phyloP scores from a whole-genome alignment of 2,329 filamentous ascomycete species.

The Fusarium marasasianum region DNA sequence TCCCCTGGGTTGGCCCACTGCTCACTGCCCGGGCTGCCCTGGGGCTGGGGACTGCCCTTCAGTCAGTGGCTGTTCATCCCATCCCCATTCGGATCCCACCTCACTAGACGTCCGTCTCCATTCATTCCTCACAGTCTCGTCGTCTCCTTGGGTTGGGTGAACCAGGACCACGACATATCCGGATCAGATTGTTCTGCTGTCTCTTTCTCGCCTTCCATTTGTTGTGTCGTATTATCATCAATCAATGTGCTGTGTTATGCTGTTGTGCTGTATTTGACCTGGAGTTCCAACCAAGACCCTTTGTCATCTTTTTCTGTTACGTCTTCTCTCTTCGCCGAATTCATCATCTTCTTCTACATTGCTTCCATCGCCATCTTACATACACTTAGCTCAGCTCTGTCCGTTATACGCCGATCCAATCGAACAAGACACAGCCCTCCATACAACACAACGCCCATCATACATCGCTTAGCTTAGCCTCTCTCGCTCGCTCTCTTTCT shows the following conservation, averaged over 20 bases:
- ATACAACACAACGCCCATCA: conserved; percentile 13
- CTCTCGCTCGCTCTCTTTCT: neutral
- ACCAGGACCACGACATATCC: conserved; percentile 35
- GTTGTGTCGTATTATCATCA: neutral
- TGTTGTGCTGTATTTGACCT: neutral
- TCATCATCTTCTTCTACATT: conserved; percentile 1
- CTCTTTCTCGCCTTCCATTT: conserved; percentile 25
- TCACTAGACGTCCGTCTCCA: conserved; percentile 22
- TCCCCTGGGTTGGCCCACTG: conserved; percentile 14
- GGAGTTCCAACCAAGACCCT: conserved; percentile 2
- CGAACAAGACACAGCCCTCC: conserved; percentile 20
- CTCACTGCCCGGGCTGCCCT: neutral
- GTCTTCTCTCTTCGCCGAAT: conserved; percentile 7
- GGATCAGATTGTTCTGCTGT: conserved; percentile 31
- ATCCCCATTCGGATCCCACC: conserved; percentile 38
- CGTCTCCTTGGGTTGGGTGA: conserved; percentile 27
- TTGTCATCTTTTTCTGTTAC: conserved; percentile 16
- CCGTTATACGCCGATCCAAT: conserved; percentile 26
- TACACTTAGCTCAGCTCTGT: conserved; percentile 6
- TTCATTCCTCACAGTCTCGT: conserved; percentile 33
- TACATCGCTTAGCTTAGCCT: conserved; percentile 23
- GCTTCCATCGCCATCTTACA: conserved; percentile 7
- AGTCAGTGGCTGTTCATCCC: conserved; percentile 36
- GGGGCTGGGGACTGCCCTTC: conserved; percentile 15
- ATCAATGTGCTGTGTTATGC: neutral